Conservation (phyloP, 495 filamentous ascomycete genomes). For the Penicillium paxilli region DNA sequence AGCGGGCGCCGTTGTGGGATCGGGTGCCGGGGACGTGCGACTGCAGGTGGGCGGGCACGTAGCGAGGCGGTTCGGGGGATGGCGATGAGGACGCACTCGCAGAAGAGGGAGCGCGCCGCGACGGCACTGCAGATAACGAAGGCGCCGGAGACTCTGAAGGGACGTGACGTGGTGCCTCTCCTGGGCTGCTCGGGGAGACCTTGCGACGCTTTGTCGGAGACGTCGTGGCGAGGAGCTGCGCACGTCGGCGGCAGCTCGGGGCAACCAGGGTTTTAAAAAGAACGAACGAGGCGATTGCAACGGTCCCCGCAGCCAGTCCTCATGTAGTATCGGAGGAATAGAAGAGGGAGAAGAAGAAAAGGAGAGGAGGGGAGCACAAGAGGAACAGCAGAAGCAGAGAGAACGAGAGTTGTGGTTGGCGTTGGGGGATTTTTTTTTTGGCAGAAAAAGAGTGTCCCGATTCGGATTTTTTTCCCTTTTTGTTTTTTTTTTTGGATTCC, state of each 20-base stretch:
- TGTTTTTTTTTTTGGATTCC: background rate
- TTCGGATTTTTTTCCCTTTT: background rate
- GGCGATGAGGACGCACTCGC: slow-evolving; percentile 33
- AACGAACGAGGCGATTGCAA: slow-evolving; percentile 7
- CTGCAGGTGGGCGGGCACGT: slow-evolving; percentile 62
- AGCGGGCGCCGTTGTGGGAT: slow-evolving; percentile 41
- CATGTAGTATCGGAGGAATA: slow-evolving; percentile 4
- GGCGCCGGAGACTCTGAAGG: slow-evolving; percentile 31
- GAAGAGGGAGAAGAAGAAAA: background rate
- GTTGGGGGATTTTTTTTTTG: background rate
- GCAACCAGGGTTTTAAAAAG: slow-evolving; percentile 21
- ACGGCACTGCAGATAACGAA: slow-evolving; percentile 19
- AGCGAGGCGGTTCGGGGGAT: slow-evolving; percentile 45
- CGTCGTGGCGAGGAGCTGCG: slow-evolving; percentile 82
- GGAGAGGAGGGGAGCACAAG: background rate
- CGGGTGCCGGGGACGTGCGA: slow-evolving; percentile 52
- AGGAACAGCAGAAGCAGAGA: background rate
- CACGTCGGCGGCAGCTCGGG: slow-evolving; percentile 50
- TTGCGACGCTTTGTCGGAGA: slow-evolving; percentile 90
- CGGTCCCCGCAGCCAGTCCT: background rate
- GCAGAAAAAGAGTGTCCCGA: background rate
- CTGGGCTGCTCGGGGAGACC: slow-evolving; percentile 56
- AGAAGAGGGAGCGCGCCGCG: slow-evolving; percentile 28
- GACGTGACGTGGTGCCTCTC: slow-evolving; percentile 41
- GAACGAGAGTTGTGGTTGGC: background rate